Percentiles rank a stretch among this genome's conserved stretches.
phyloP scores from a whole-genome alignment of 768 basidiomycete genomes.

The Rhodosporidiobolus odoratus region DNA sequence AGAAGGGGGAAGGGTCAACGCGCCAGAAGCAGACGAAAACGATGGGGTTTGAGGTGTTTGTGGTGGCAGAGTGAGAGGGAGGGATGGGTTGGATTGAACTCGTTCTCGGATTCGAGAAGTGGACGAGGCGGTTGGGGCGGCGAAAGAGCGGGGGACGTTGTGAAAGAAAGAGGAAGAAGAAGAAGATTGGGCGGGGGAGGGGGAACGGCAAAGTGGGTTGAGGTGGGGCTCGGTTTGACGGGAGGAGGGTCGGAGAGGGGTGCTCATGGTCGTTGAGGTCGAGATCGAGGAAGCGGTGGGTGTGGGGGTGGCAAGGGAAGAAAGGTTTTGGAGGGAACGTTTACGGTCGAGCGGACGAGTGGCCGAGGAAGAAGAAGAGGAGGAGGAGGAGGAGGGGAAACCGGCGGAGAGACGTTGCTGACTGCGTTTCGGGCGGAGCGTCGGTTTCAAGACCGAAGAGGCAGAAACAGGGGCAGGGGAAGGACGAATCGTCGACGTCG shows the following conservation, averaged over 20 bases:
- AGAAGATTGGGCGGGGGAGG: neutral
- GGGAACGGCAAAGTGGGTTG: too few relatives aligned
- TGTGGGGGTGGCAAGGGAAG: neutral
- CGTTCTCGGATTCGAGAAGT: slow-evolving; percentile 10
- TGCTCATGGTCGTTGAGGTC: neutral
- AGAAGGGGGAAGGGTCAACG: neutral
- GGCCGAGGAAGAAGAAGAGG: neutral
- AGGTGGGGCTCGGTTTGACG: too few relatives aligned
- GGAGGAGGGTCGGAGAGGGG: neutral
- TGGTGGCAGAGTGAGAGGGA: neutral
- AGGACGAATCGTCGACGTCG: too few relatives aligned
- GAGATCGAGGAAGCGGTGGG: neutral
- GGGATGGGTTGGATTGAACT: slow-evolving; percentile 10
- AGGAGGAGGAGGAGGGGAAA: neutral
- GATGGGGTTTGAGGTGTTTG: too few relatives aligned
- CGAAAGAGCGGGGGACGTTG: slow-evolving; percentile 9
- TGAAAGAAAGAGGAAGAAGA: neutral
- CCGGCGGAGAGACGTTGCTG: slow-evolving; percentile 15
- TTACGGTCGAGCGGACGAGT: slow-evolving; percentile 16
- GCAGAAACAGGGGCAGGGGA: too few relatives aligned
- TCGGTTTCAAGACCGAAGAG: too few relatives aligned
- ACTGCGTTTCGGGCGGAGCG: slow-evolving; percentile 6
- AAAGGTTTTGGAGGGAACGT: slow-evolving; percentile 19
- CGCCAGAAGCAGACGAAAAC: neutral
- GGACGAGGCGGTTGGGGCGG: slow-evolving; percentile 29